Conservation (phyloP, 352 stramenopile genomes). For the Phytopythium ostracodes region DNA sequence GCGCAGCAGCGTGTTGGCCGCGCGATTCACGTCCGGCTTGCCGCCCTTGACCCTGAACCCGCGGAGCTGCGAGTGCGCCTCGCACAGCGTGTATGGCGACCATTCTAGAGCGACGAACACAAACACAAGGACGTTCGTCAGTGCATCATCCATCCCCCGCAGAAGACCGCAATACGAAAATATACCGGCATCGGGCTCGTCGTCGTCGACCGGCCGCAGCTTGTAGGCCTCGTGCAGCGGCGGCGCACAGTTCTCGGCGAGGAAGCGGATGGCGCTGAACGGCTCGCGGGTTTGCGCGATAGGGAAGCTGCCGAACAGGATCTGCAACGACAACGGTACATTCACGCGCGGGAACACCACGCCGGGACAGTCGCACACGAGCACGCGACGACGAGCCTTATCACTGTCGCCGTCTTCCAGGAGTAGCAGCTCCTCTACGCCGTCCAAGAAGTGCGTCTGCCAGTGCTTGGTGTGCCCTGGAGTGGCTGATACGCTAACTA, state of each 20-base stretch:
- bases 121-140: neutral
- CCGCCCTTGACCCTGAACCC: slow-evolving; percentile 74
- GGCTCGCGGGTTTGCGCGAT: slow-evolving; percentile 85
- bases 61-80: slow-evolving; percentile 68
- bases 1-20: slow-evolving; percentile 65
- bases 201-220: slow-evolving; percentile 62
- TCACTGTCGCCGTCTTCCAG: slow-evolving; percentile 5
- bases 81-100: slow-evolving; percentile 73
- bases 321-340: slow-evolving; percentile 65
- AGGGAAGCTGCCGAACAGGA: slow-evolving; percentile 79
- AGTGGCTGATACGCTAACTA: slow-evolving; percentile 76
- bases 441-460: slow-evolving; percentile 76
- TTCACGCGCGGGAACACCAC: slow-evolving; percentile 78
- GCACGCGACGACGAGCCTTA: slow-evolving; percentile 26
- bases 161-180: neutral
- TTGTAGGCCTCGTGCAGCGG: slow-evolving; percentile 78
- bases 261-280: slow-evolving; percentile 82
- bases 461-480: slow-evolving; percentile 81
- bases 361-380: slow-evolving; percentile 76
- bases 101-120: slow-evolving; percentile 29
- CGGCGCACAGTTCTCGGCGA: slow-evolving; percentile 77
- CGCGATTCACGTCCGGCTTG: slow-evolving; percentile 71
- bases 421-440: slow-evolving; percentile 43
- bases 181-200: slow-evolving; percentile 20
- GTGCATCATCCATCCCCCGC: neutral